Evolutionary conservation across 2,329 filamentous ascomycete genomes (phyloP).

Genomic region (Clarireedia hainanense): DNA sequence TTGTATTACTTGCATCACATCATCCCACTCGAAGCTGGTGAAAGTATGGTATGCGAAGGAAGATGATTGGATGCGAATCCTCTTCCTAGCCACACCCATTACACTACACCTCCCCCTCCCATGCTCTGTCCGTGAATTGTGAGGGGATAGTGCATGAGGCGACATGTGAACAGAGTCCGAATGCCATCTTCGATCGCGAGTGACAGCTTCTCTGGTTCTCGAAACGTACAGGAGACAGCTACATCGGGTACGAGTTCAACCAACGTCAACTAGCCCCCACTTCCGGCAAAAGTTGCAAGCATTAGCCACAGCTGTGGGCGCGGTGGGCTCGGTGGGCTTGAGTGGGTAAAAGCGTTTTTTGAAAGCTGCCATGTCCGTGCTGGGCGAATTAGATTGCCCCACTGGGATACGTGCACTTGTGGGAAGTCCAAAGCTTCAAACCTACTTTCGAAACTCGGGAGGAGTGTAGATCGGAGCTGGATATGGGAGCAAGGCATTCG

Average conservation of each 20-base stretch:
- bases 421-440: too few relatives aligned
- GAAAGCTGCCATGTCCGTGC: too few relatives aligned
- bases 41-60: background rate
- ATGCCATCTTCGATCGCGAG: background rate
- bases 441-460: too few relatives aligned
- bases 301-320: background rate
- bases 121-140: background rate
- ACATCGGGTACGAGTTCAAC: too few relatives aligned
- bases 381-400: too few relatives aligned
- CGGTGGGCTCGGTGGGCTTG: too few relatives aligned
- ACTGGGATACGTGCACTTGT: too few relatives aligned
- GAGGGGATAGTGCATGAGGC: background rate
- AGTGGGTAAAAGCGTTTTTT: too few relatives aligned
- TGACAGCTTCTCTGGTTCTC: background rate
- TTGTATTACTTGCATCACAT: conserved; percentile 4
- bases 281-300: background rate
- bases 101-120: background rate
- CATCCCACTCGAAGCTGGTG: background rate
- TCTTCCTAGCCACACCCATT: background rate
- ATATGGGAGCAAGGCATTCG: too few relatives aligned
- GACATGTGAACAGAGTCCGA: background rate
- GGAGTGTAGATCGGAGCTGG: too few relatives aligned
- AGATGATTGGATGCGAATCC: background rate
- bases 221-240: too few relatives aligned
- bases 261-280: too few relatives aligned